Percentiles rank a stretch among this genome's conserved stretches.
phyloP scores from a whole-genome alignment of 2,329 filamentous ascomycete genomes.

The Colletotrichum tofieldiae region DNA sequence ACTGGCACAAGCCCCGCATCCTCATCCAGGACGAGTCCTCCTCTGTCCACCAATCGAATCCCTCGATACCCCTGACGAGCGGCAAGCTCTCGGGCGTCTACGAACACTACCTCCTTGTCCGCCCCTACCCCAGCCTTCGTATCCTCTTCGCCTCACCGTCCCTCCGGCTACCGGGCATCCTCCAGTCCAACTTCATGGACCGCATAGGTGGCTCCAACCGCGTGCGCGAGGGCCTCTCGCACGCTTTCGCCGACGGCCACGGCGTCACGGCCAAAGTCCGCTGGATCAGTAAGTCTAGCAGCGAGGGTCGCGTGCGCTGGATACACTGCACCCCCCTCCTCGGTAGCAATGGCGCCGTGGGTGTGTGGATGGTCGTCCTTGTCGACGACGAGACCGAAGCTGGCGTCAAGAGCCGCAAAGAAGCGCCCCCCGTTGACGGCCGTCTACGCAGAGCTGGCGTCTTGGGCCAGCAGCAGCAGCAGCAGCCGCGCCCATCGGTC shows the following conservation, averaged over 20 bases:
- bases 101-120: slow-evolving; percentile 74
- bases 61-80: slow-evolving; percentile 38
- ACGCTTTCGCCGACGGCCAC: slow-evolving; percentile 77
- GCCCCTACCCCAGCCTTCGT: slow-evolving; percentile 76
- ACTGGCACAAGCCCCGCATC: slow-evolving; percentile 59
- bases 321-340: slow-evolving; percentile 84
- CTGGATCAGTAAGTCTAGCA: slow-evolving; percentile 72
- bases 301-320: slow-evolving; percentile 77
- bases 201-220: slow-evolving; percentile 66
- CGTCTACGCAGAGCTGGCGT: slow-evolving; percentile 34
- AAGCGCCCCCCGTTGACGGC: slow-evolving; percentile 48
- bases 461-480: slow-evolving; percentile 6
- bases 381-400: slow-evolving; percentile 72
- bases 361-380: slow-evolving; percentile 85
- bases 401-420: slow-evolving; percentile 33
- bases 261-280: slow-evolving; percentile 83
- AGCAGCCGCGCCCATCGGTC: slow-evolving; percentile 17
- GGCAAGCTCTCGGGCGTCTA: slow-evolving; percentile 60
- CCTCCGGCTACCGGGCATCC: slow-evolving; percentile 76
- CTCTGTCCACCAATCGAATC: slow-evolving; percentile 41
- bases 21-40: slow-evolving; percentile 56
- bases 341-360: slow-evolving; percentile 76
- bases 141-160: slow-evolving; percentile 80
- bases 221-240: slow-evolving; percentile 64
- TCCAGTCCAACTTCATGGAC: slow-evolving; percentile 72